Base-by-base conservation (phyloP, 768 basidiomycete species). In the Pleurotus citrinopileatus region DNA sequence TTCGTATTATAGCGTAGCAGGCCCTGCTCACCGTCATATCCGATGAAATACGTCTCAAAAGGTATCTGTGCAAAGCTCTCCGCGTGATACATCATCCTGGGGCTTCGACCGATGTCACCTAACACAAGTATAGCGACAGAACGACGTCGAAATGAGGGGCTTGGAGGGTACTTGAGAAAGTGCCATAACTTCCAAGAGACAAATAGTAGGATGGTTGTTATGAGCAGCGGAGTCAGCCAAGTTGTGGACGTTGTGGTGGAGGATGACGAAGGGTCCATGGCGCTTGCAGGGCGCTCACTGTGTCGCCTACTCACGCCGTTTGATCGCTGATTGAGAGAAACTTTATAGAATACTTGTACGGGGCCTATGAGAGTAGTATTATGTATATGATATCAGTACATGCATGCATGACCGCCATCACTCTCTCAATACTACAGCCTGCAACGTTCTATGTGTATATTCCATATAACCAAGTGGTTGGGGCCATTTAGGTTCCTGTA, bases 41-140 rank as follows among this genome's bases (percentile, higher is more conserved):
- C 96, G 53, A 98, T 81, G 15, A 99, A 64, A 60, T 83, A 82
- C 1, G 92, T 93, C 55, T 80, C 71, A 67, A 91, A 97, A 4
- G 78, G 83, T 51, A 84, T 79, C 54, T 86, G 81, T 34, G 91
- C 88, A 65, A 99, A 91, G 64, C 91, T 94, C 66, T 96, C 84
- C 0, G 96, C 89, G 62, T 99, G 97, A 67, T 98, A 98, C 92
- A 98, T 96, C 92, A 98, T 98, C 52, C 97, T 79, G 9, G 97
- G 97, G 65, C 91, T 94, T 54, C 97, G 81, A 1, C 96, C 97
- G 44, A 99, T 84, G 72, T 99, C 97, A 8, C 97, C 97, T 8
- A 99, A 77, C 12, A 99, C 97, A 44, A 98, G 72, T 52, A 98
- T 83, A 3, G 85, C 90, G n/a, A 91, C 89, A 2, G 91, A 84